Base-by-base conservation (phyloP, 2,329 filamentous ascomycete genomes). In the Apiospora saccharicola region DNA sequence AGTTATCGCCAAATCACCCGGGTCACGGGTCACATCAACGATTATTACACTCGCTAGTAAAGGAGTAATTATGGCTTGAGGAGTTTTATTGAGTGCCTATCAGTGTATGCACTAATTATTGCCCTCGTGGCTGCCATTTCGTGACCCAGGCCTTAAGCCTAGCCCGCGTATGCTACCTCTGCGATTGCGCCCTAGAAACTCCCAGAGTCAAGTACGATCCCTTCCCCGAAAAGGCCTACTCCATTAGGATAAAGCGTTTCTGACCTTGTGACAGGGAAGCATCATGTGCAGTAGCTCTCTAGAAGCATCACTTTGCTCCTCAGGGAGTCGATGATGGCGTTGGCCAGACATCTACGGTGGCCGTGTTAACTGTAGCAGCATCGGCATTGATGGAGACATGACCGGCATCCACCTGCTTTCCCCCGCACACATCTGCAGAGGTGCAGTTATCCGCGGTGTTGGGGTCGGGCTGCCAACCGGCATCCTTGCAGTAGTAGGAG, bases 211-310 rank as follows among this genome's bases (percentile, higher is more conserved):
- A 8, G 19, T 22, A 6, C 6, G 6, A 10, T n/a, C 12, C n/a
- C 7, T 10, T 0, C n/a, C 46, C 22, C 16, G 46, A 47, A 19
- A 19, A 7, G 37, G 37, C 22, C 4, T 19, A 19, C 1, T 22
- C 1, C 1, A 5, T 1, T 22, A 8, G 8, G 46, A 6, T 19
- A 7, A 47, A n/a, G 7, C 19, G 0, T 5, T 7, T 7, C 22
- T 47, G 1, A 5, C 46, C 46, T 47, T 8, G 46, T n/a, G 19
- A 0, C 22, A 6, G 19, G 16, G 6, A 2, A 22, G 19, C 3
- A 22, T 8, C 19, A 8, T 19, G 46, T 22, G 46, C 22, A 8
- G 19, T 47, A 8, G 19, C 16, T 22, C 6, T 47, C 19, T 8
- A 47, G 22, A 22, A 7, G 4, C 46, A 8, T 47, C 46, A 44